Base-by-base conservation (phyloP, 2,329 filamentous ascomycete species). In the Thielaviopsis punctulata region DNA sequence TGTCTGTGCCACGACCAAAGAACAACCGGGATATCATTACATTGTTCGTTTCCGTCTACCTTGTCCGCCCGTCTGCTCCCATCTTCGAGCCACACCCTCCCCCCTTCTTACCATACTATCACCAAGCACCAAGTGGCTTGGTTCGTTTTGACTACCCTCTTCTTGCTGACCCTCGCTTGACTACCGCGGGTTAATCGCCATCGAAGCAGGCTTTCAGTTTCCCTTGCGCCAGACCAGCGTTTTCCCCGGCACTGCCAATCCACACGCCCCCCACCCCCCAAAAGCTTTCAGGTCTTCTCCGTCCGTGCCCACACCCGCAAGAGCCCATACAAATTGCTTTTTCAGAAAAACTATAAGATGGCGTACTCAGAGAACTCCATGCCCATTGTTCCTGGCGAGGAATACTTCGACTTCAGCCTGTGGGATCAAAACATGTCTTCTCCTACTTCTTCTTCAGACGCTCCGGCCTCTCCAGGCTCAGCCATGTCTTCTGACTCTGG, bases 61-160 rank as follows among this genome's bases (percentile, higher is more conserved):
- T 49, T 49, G 30, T 49, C 36, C 21, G 33, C 21, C 47, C 41
- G 22, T 36, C 47, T 49, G 23, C 21, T 49, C 47, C 39, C 45
- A 18, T 49, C 45, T 47, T 49, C 47, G 33, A 49, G 47, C 33
- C 47, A 49, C 47, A 36, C 47, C 47, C 47, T 49, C 45, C 45
- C 24, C 24, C 25, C 10, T 25, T 43, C 22, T 21, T 27, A 24
- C 47, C 47, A 12, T 10, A 27, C 30, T 15, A 36, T 36, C 30
- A 36, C 30, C 30, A 49, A 25, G 22, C 27, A 49, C 25, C 33
- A 41, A n/a, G 36, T 41, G 47, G 41, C 47, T 36, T 49, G 47
- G 33, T 21, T 36, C 25, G 25, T 15, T 15, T 23, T 24, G n/a
- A 22, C 19, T 33, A n/a, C 21, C 27, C 15, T 24, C 27, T 49